Base-by-base conservation (phyloP, 2,329 filamentous ascomycete species). In the Alternaria tenuissima region DNA sequence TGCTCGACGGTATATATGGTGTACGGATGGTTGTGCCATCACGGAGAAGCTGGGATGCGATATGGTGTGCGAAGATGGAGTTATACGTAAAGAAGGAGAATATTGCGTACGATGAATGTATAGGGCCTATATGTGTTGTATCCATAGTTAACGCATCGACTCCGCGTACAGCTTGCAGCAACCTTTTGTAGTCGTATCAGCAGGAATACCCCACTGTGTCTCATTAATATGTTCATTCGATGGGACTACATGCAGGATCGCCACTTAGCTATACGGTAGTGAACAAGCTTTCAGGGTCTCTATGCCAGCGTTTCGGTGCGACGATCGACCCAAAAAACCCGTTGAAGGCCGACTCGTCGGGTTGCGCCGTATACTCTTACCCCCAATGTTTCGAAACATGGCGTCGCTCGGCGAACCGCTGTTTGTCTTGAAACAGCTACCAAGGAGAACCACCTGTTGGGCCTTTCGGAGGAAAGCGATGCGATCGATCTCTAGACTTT, bases 321-420 rank as follows among this genome's bases (percentile, higher is more conserved):
- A n/a, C 14, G 20, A 38, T 36, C 30, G 34, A 49, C 14, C 46
- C 30, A 34, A 49, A 12, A 2, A 36, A 18, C 14, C 32, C 30
- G 32, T 24, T 34, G 44, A 32, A 14, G 24, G 34, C 44, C 22
- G 18, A n/a, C 38, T 53, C 16, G 26, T 38, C 11, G 44, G 46
- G 30, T 14, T 48, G 28, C 54, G 48, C 43, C 20, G 6, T 2
- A 18, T 7, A 18, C 46, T 48, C 42, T 38, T 43, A 48, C 52
- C 46, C 22, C 46, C 26, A 32, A 32, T 48, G 56, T 62, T 59
- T 62, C 48, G 48, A 56, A 62, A 59, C 56, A 11, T n/a, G 36
- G 11, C 24, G 30, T 20, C 46, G 26, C 39, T 28, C 20, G 12
- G 32, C 34, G 34, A 56, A 49, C 24, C 46, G 30, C 30, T 48